These are phyloP conservation scores for Alternaria sp. DNA, from an alignment of 2,329 filamentous ascomycete genomes.

Conservation along the genomic window DNA sequence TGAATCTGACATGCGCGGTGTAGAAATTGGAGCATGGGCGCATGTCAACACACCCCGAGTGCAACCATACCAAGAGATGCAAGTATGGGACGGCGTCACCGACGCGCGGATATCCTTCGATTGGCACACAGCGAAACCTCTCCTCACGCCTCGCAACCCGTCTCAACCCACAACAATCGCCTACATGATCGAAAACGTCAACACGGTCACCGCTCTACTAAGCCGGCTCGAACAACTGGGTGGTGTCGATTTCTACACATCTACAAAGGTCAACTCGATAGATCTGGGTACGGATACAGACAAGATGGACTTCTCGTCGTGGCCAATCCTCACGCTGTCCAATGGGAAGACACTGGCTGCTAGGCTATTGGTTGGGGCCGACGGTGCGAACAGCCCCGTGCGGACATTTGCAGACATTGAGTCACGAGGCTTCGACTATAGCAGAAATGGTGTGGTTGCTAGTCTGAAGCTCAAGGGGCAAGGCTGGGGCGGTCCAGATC, in stretches of 20 bases:
- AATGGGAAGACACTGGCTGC: constrained; percentile 74
- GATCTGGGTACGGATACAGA: constrained; percentile 70
- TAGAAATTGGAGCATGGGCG: constrained; percentile 80
- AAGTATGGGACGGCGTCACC: constrained; percentile 95
- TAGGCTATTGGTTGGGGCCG: constrained; percentile 86
- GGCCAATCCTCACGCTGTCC: constrained; percentile 82
- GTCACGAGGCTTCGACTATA: constrained; percentile 91
- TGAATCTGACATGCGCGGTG: constrained; percentile 14
- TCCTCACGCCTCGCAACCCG: constrained; percentile 49
- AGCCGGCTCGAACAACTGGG: constrained; percentile 73
- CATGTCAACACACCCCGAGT: constrained; percentile 75
- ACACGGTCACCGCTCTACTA: constrained; percentile 81
- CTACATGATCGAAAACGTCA: constrained; percentile 96
- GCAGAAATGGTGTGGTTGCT: constrained; percentile 87
- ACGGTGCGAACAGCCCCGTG: constrained; percentile 94
- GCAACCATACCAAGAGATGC: constrained; percentile 93
- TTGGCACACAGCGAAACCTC: constrained; percentile 61
- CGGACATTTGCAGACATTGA: constrained; percentile 86
- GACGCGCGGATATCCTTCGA: constrained; percentile 90
- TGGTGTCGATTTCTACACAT: constrained; percentile 73
- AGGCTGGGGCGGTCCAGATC: constrained; percentile 47
- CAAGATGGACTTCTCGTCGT: constrained; percentile 78
- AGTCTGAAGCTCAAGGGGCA: constrained; percentile 73
- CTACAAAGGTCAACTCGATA: constrained; percentile 80
- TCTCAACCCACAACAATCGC: constrained; percentile 70